phyloP scores from a whole-genome alignment of 495 filamentous ascomycete species.

The Talaromyces stipitatus region DNA sequence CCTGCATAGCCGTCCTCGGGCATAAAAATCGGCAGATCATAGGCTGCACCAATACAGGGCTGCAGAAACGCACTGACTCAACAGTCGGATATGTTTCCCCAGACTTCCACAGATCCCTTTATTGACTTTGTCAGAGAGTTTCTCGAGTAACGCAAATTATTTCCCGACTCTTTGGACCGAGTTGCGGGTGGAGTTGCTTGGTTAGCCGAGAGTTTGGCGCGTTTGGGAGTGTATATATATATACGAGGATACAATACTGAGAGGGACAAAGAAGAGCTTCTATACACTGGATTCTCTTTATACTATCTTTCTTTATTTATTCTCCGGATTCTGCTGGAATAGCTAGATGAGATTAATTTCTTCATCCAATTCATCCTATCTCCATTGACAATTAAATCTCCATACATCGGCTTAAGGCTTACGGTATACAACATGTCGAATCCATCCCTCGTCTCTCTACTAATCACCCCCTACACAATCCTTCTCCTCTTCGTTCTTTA shows the following conservation, averaged over 20 bases:
- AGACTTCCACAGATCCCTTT: not conserved
- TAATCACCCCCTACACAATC: constrained; percentile 54
- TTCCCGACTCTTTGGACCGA: not conserved
- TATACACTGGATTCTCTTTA: no score
- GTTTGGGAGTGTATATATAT: not conserved
- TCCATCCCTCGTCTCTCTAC: constrained; percentile 29
- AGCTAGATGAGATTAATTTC: no score
- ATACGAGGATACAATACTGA: not conserved
- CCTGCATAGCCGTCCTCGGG: not conserved
- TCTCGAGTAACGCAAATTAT: not conserved
- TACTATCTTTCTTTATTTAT: no score
- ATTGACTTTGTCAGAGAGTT: no score
- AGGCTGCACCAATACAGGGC: no score
- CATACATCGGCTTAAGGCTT: no score
- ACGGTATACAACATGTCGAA: not conserved
- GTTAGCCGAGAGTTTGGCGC: not conserved
- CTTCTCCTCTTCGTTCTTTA: constrained; percentile 47
- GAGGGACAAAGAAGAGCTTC: not conserved
- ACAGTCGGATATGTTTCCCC: no score
- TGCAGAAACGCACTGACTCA: no score
- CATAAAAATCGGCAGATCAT: not conserved
- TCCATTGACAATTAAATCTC: no score
- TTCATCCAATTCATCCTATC: no score
- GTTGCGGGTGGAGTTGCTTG: not conserved
- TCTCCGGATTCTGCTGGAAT: no score